Conservation (phyloP, 129 eudicot genomes). For the Daucus carota region DNA sequence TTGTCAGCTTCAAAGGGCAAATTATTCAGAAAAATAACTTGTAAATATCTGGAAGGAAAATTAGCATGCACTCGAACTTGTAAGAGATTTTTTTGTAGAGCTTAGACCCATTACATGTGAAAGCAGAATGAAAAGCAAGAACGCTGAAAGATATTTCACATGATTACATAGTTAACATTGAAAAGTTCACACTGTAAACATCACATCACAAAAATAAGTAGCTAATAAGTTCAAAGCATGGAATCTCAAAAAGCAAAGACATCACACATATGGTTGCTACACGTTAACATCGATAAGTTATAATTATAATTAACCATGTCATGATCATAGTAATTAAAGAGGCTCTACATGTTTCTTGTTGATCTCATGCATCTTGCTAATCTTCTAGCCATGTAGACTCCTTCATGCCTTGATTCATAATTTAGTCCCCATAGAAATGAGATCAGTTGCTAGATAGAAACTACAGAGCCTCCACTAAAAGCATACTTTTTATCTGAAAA, state of each 20-base stretch:
- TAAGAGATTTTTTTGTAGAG: neutral
- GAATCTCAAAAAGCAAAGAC: neutral
- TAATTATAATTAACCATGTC: neutral
- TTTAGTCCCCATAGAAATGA: neutral
- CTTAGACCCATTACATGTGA: neutral
- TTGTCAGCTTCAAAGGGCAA: neutral
- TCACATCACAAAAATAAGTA: neutral
- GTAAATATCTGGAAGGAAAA: neutral
- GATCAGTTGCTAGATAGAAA: slow-evolving; percentile 3
- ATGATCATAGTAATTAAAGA: neutral
- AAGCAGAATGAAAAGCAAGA: neutral
- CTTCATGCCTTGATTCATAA: neutral
- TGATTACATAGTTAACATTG: neutral
- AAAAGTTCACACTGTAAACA: neutral
- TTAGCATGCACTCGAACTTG: neutral
- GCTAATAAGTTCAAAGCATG: neutral
- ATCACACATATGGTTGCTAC: neutral
- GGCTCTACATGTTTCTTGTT: slow-evolving; percentile 1
- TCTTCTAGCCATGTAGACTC: neutral
- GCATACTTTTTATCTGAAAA: slow-evolving; percentile 1
- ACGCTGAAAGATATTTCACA: neutral
- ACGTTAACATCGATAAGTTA: neutral
- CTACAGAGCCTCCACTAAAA: neutral
- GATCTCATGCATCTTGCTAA: slow-evolving; percentile 1
- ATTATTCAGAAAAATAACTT: neutral